Evolutionary conservation across 2,329 filamentous ascomycete genomes (phyloP).

Genomic region (Monosporascus sp.): DNA sequence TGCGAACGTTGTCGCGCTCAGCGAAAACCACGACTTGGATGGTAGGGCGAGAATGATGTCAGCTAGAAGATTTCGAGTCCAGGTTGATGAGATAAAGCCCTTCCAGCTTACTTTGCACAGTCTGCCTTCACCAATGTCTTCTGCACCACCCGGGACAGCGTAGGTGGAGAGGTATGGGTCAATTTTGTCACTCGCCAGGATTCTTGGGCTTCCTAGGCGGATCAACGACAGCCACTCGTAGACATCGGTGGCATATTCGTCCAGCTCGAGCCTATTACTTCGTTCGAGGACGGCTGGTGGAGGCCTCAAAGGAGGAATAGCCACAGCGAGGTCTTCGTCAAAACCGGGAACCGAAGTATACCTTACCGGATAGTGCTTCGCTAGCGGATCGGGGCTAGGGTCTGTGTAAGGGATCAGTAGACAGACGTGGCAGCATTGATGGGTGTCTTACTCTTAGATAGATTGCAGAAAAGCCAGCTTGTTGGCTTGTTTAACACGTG

Average conservation of each 20-base stretch:
- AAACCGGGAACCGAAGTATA: conserved; percentile 34
- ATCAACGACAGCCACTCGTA: conserved; percentile 75
- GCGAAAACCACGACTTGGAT: conserved; percentile 48
- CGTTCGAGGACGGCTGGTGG: conserved; percentile 26
- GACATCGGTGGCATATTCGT: conserved; percentile 57
- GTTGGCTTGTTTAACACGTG: conserved; percentile 65
- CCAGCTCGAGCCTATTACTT: conserved; percentile 45
- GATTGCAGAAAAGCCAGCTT: conserved; percentile 75
- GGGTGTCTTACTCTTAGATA: conserved; percentile 40
- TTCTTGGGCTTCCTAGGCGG: conserved; percentile 58
- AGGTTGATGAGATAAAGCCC: conserved; percentile 50
- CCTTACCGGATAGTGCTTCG: conserved; percentile 36
- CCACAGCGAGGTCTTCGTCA: conserved; percentile 17
- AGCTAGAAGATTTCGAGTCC: conserved; percentile 45
- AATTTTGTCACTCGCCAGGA: conserved; percentile 51
- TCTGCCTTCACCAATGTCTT: conserved; percentile 19
- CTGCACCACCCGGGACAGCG: conserved; percentile 41
- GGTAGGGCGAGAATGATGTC: conserved; percentile 38
- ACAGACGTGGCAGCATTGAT: not conserved
- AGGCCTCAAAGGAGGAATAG: conserved; percentile 29
- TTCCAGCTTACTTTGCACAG: conserved; percentile 53
- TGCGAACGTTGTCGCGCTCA: conserved; percentile 48
- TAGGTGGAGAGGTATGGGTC: conserved; percentile 69
- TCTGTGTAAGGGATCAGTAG: conserved; percentile 27
- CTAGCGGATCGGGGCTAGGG: conserved; percentile 44